Percentiles rank a stretch among this genome's conserved stretches.
Evolutionary conservation across 2,329 filamentous ascomycete genomes (phyloP).

Genomic region (Metarhizium brunneum): DNA sequence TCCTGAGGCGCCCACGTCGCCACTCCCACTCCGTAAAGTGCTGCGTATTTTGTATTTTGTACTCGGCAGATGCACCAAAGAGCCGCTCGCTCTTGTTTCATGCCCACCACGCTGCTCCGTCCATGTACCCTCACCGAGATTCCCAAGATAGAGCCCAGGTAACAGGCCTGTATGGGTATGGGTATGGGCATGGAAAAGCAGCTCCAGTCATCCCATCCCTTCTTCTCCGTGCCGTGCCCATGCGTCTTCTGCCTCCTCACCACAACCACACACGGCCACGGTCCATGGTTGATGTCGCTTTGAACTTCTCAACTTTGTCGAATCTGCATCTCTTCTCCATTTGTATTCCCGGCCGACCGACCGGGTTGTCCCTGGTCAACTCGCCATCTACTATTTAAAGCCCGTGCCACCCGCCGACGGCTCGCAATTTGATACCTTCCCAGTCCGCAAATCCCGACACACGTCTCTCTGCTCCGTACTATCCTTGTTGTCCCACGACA

Average conservation of each 20-base stretch:
- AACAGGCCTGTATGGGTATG: neutral
- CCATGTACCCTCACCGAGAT: neutral
- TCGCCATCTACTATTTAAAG: neutral
- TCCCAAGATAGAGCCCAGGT: neutral
- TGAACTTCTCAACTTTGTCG: neutral
- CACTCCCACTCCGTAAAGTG: neutral
- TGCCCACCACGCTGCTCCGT: neutral
- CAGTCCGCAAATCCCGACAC: neutral
- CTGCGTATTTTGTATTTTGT: too few relatives aligned
- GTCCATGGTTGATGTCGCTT: neutral
- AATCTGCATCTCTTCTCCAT: neutral
- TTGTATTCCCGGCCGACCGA: neutral
- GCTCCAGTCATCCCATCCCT: neutral
- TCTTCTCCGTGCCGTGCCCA: neutral
- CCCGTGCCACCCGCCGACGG: neutral
- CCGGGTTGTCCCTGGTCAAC: neutral
- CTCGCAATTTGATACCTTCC: neutral
- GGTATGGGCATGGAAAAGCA: neutral
- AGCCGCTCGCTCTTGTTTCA: neutral
- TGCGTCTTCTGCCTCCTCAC: neutral
- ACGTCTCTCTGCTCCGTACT: neutral
- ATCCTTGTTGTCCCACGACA: constrained; percentile 1
- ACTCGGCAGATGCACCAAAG: neutral
- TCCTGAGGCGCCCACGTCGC: constrained; percentile 3
- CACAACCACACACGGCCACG: neutral